A percentile compares a stretch with the other conserved stretches of the same genome.
Conservation (phyloP, 495 filamentous ascomycete genomes). For the Niebla homalea region DNA sequence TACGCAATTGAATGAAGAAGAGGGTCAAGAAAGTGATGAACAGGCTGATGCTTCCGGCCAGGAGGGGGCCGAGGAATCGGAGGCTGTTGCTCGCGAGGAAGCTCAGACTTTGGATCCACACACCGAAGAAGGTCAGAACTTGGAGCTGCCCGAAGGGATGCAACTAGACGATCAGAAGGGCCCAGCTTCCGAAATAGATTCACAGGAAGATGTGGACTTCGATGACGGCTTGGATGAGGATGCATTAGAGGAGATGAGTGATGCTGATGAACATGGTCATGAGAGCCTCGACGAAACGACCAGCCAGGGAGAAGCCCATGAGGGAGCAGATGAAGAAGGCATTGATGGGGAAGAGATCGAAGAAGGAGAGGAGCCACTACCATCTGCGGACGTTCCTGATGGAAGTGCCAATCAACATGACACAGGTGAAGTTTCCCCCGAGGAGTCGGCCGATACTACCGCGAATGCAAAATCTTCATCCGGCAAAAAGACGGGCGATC, state of each 20-base stretch:
- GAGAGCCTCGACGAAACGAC: slow-evolving; percentile 2
- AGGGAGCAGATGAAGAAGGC: slow-evolving; percentile 12
- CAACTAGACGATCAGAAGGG: slow-evolving; percentile 52
- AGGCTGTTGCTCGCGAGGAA: slow-evolving; percentile 44
- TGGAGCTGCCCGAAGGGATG: slow-evolving; percentile 59
- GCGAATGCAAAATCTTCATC: no score
- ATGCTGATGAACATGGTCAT: slow-evolving; percentile 36
- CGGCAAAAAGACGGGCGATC: slow-evolving; percentile 22
- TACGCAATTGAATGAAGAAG: slow-evolving; percentile 33
- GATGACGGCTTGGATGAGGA: no score
- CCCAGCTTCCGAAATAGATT: slow-evolving; percentile 48
- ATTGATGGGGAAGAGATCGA: background rate
- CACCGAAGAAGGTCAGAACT: slow-evolving; percentile 53
- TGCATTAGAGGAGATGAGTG: slow-evolving; percentile 53
- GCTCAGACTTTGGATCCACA: slow-evolving; percentile 56
- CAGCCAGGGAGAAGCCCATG: no score
- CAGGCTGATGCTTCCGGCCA: slow-evolving; percentile 45
- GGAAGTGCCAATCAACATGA: no score
- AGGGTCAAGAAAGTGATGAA: slow-evolving; percentile 39
- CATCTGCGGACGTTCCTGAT: slow-evolving; percentile 1
- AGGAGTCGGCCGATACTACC: no score
- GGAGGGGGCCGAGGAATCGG: slow-evolving; percentile 46
- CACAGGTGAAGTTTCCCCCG: no score
- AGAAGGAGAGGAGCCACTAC: slow-evolving; percentile 21
- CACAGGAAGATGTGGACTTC: slow-evolving; percentile 43